phyloP scores from a whole-genome alignment of 2,329 filamentous ascomycete species.

The Botrytis byssoidea region DNA sequence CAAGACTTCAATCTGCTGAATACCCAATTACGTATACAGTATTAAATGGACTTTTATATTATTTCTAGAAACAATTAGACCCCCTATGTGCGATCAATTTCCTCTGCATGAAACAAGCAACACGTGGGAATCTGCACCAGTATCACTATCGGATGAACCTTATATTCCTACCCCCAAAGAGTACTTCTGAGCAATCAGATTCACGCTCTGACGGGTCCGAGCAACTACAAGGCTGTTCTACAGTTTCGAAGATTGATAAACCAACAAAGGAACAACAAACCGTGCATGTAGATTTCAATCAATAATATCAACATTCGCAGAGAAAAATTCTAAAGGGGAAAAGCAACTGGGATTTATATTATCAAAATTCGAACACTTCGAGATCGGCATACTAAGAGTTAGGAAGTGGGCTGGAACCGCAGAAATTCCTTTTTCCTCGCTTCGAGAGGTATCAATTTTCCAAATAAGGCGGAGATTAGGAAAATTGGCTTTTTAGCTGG shows the following conservation, averaged over 20 bases:
- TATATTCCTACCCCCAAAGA: neutral
- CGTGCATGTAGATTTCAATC: neutral
- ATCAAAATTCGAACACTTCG: neutral
- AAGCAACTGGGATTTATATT: constrained; percentile 7
- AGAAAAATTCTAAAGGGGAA: neutral
- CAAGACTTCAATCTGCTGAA: neutral
- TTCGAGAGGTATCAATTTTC: constrained; percentile 3
- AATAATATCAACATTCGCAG: neutral
- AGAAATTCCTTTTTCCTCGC: constrained; percentile 13
- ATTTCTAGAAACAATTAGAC: constrained; percentile 5
- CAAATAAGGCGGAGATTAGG: constrained; percentile 20
- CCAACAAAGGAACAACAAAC: neutral
- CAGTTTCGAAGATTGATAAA: neutral
- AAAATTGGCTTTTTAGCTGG: constrained; percentile 16
- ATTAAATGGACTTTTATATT: neutral
- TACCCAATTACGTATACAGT: neutral
- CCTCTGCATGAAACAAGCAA: neutral
- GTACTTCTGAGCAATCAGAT: neutral
- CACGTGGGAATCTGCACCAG: constrained; percentile 8
- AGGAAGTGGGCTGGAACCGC: constrained; percentile 20
- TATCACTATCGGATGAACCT: constrained; percentile 7
- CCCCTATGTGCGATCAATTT: neutral
- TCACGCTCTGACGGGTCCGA: neutral
- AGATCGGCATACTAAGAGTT: constrained; percentile 15
- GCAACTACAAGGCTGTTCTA: neutral